Evolutionary conservation across 164 flowering plant species (phyloP).

Genomic region (Piper betle): DNA sequence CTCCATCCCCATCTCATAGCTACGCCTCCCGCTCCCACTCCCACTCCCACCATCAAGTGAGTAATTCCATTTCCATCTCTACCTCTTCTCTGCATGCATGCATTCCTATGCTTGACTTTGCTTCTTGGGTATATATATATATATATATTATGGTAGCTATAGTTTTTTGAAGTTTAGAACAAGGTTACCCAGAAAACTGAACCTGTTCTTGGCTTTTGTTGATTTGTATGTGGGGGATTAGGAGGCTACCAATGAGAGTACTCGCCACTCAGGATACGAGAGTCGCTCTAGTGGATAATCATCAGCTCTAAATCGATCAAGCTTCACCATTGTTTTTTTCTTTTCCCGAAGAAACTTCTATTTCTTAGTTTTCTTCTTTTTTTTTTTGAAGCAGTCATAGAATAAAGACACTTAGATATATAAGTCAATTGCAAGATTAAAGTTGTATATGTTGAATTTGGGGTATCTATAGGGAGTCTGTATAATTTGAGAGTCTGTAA

Average conservation of each 20-base stretch:
- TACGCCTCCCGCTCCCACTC: background rate
- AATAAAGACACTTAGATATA: too few species aligned
- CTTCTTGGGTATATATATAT: too few species aligned
- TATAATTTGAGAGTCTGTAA: background rate
- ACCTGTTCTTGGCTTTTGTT: background rate
- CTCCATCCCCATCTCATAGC: slow-evolving; percentile 16
- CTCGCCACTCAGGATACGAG: slow-evolving; percentile 6
- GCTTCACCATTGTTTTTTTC: background rate
- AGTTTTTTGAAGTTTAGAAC: background rate
- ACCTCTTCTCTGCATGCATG: background rate
- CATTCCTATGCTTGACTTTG: background rate
- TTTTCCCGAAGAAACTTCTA: background rate
- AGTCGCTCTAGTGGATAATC: slow-evolving; percentile 21
- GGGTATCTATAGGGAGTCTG: background rate
- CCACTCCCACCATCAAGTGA: background rate
- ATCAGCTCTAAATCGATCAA: slow-evolving; percentile 9
- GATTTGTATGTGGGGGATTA: background rate
- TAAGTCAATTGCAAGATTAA: background rate
- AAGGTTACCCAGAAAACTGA: background rate
- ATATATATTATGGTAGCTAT: too few species aligned
- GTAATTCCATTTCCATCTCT: background rate
- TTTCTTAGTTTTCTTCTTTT: too few species aligned
- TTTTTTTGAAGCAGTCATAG: background rate
- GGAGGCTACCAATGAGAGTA: slow-evolving; percentile 7
- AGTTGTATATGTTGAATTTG: background rate